These are phyloP conservation scores for Fonsecaea pugnacius DNA, from an alignment of 2,329 filamentous ascomycete genomes.

Conservation along the genomic window DNA sequence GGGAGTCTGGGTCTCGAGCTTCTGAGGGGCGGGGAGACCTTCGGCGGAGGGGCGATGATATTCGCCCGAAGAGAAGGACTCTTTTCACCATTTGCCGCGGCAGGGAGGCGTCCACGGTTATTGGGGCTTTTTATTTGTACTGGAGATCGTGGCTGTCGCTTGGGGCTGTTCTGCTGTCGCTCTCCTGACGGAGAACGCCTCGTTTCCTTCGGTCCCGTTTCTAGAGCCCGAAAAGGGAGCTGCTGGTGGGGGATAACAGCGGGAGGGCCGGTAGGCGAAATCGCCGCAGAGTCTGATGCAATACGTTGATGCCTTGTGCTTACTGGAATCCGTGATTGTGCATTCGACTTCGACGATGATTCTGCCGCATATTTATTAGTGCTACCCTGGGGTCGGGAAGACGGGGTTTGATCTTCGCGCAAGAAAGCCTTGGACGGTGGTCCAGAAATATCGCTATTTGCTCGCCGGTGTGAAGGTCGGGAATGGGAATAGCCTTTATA, in stretches of 20 bases:
- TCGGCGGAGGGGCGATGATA: conserved; percentile 70
- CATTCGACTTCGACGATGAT: conserved; percentile 7
- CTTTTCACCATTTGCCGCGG: conserved; percentile 50
- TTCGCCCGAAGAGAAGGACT: conserved; percentile 71
- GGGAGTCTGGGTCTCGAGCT: conserved; percentile 82
- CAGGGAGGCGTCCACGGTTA: conserved; percentile 43
- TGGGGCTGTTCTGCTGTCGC: conserved; percentile 36
- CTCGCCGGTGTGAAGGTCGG: conserved; percentile 30
- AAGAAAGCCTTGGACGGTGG: conserved; percentile 7
- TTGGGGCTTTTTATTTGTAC: conserved; percentile 44
- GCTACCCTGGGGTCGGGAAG: conserved; percentile 3
- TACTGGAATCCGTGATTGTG: conserved; percentile 32
- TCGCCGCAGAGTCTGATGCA: conserved; percentile 25
- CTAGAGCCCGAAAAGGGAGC: conserved; percentile 25
- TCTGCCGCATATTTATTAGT: conserved; percentile 5
- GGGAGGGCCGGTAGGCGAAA: conserved; percentile 19
- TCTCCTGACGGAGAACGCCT: conserved; percentile 29
- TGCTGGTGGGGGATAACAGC: conserved; percentile 20
- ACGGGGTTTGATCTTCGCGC: conserved; percentile 7
- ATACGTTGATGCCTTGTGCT: conserved; percentile 30
- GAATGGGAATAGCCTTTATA: not conserved
- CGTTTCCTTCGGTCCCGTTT: conserved; percentile 19
- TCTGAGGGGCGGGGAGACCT: conserved; percentile 76
- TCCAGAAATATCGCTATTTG: conserved; percentile 34
- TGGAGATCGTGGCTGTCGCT: conserved; percentile 39